Evolutionary conservation across 2,329 filamentous ascomycete genomes (phyloP).

Genomic region (Clarireedia monteithiana): DNA sequence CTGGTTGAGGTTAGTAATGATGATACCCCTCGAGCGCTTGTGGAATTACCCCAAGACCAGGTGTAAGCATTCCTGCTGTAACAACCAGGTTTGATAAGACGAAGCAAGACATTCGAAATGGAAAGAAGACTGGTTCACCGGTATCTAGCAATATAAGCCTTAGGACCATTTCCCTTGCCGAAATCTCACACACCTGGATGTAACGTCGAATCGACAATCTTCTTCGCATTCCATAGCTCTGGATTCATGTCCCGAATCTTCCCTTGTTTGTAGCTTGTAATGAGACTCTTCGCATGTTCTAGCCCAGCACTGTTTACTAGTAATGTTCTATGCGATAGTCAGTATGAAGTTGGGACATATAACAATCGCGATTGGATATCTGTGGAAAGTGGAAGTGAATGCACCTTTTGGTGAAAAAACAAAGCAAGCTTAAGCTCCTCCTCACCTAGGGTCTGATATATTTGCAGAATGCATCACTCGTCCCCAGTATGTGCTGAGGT

Average conservation of each 20-base stretch:
- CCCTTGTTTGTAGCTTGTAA: slow-evolving; percentile 82
- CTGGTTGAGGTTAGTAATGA: slow-evolving; percentile 31
- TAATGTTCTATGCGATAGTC: slow-evolving; percentile 58
- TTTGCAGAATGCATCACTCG: slow-evolving; percentile 83
- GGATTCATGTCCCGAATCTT: slow-evolving; percentile 74
- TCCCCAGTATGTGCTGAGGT: slow-evolving; percentile 90
- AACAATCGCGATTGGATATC: not conserved
- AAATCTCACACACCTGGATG: slow-evolving; percentile 65
- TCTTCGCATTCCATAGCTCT: slow-evolving; percentile 92
- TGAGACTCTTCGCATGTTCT: slow-evolving; percentile 74
- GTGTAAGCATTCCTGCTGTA: slow-evolving; percentile 94
- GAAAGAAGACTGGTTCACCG: slow-evolving; percentile 82
- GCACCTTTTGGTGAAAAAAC: slow-evolving; percentile 21
- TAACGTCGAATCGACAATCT: slow-evolving; percentile 91
- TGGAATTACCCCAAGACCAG: slow-evolving; percentile 60
- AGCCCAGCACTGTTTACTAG: slow-evolving; percentile 71
- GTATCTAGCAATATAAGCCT: slow-evolving; percentile 55
- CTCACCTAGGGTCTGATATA: slow-evolving; percentile 93
- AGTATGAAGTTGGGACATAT: slow-evolving; percentile 11
- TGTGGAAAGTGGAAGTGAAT: slow-evolving; percentile 11
- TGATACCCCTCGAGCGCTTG: not conserved
- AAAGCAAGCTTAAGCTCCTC: slow-evolving; percentile 17
- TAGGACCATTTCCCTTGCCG: not conserved
- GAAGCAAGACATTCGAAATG: slow-evolving; percentile 96
- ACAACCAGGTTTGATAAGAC: slow-evolving; percentile 90